Percentiles rank a stretch among this genome's conserved stretches.
Evolutionary conservation across 2,329 filamentous ascomycete genomes (phyloP).

Genomic region (Calonectria crousiana): DNA sequence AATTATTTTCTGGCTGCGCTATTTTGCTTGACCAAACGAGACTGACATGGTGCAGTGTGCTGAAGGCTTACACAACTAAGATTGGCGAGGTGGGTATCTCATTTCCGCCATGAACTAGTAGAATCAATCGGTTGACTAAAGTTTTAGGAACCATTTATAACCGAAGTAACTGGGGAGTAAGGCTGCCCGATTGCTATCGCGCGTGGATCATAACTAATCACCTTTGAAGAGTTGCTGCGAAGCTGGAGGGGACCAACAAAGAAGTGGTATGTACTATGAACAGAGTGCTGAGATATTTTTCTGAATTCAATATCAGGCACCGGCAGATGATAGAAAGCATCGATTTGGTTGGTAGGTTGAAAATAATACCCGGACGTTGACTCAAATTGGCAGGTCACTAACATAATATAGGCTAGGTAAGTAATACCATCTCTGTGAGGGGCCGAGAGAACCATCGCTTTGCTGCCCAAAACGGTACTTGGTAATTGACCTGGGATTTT

Average conservation of each 20-base stretch:
- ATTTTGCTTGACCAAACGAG: background rate
- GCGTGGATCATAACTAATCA: background rate
- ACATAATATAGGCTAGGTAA: background rate
- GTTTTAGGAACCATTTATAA: background rate
- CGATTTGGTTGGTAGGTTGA: conserved; percentile 14
- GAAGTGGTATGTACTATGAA: background rate
- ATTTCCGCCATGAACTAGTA: background rate
- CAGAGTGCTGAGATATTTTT: background rate
- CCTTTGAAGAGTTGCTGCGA: background rate
- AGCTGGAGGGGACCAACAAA: background rate
- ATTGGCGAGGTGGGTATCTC: background rate
- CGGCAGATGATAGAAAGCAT: background rate
- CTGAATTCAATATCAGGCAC: background rate
- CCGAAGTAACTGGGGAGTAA: conserved; percentile 10
- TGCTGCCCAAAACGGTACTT: background rate
- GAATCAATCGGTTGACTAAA: background rate
- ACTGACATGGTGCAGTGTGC: background rate
- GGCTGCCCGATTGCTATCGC: background rate
- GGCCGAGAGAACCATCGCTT: background rate
- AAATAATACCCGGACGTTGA: background rate
- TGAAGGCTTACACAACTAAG: background rate
- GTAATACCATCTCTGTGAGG: background rate
- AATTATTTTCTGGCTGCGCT: background rate
- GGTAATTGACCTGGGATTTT: background rate
- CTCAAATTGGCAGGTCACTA: background rate